Evolutionary conservation across 192 early-diverging fungal genomes (phyloP).

Genomic region (Coemansia sp.): DNA sequence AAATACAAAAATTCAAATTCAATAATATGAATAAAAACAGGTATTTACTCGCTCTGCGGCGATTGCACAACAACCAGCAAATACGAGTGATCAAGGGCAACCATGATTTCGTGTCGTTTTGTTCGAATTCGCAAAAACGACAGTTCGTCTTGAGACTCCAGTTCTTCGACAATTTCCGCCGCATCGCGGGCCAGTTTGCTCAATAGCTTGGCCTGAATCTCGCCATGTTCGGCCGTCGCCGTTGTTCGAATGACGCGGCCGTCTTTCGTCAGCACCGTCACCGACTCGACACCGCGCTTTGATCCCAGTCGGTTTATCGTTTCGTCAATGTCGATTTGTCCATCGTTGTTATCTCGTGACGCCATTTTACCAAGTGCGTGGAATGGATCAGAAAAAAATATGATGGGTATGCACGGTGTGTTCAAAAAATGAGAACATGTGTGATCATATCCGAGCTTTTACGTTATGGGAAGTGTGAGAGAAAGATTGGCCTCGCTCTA

Average conservation of each 20-base stretch:
- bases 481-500: too few relatives aligned
- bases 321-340: slow-evolving; percentile 80
- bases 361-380: too few relatives aligned
- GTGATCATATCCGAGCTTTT: too few relatives aligned
- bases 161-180: slow-evolving; percentile 67
- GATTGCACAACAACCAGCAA: slow-evolving; percentile 49
- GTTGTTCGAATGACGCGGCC: slow-evolving; percentile 91
- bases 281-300: slow-evolving; percentile 88
- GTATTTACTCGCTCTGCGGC: slow-evolving; percentile 27
- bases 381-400: too few relatives aligned
- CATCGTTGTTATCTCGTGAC: neutral
- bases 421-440: too few relatives aligned
- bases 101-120: slow-evolving; percentile 96
- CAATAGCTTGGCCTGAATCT: slow-evolving; percentile 81
- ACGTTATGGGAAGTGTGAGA: too few relatives aligned
- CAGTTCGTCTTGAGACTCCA: slow-evolving; percentile 92
- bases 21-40: neutral
- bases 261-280: slow-evolving; percentile 89
- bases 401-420: too few relatives aligned
- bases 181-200: slow-evolving; percentile 79
- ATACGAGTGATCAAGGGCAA: slow-evolving; percentile 69
- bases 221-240: slow-evolving; percentile 72
- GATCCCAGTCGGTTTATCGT: slow-evolving; percentile 83
- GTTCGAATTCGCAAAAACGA: slow-evolving; percentile 91
- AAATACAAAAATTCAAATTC: neutral